Evolutionary conservation across 306 rosid genomes (phyloP), one percentile per base, ranked within the genome.

Genomic region (Prunus kanzakura): DNA sequence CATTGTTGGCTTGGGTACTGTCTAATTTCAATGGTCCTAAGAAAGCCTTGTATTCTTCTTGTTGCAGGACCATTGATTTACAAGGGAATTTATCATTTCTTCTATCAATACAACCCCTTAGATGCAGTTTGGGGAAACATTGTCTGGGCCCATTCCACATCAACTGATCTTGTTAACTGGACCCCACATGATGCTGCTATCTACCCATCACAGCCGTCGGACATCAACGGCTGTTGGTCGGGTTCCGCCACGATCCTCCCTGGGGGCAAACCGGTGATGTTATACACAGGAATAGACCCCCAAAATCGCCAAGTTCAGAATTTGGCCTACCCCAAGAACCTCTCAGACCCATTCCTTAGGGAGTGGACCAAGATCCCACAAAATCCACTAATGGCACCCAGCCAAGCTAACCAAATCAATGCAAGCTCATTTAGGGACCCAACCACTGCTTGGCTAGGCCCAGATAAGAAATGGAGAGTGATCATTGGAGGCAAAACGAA

Each of bases 101-200:
- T 93, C 84, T 91, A 91, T 20, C 98, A 91, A 78, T 91, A 86
- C 82, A 93, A 91, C 45, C 97, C 97, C 0, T 71, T 80, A 63
- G 96, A 89, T 16, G 91, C 89, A 0, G 87, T 85, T 10, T 93
- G 98, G 98, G 98, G 96, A 3, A 84, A 91, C 58, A 89, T 91
- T 25, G 96, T 89, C 2, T 93, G 98, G 98, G 97, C 93, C 45
- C 98, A 93, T 70, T 93, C 97, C 5, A 86, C 91, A 11, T 93
- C 98, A 58, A 75, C 85, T 46, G 97, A 93, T 80, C 88, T 93
- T 0, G 83, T 93, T 27, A 91, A 93, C 74, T 93, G 98, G 98
- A 79, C 69, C 52, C 93, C 96, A 67, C 89, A 88, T 4, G 82
- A 84, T 12, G 81, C 38, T 29, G 96, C 98, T 23, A 89, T 93